Evolutionary conservation across 2,329 filamentous ascomycete species (phyloP).

Genomic region (Calonectria pteridis): DNA sequence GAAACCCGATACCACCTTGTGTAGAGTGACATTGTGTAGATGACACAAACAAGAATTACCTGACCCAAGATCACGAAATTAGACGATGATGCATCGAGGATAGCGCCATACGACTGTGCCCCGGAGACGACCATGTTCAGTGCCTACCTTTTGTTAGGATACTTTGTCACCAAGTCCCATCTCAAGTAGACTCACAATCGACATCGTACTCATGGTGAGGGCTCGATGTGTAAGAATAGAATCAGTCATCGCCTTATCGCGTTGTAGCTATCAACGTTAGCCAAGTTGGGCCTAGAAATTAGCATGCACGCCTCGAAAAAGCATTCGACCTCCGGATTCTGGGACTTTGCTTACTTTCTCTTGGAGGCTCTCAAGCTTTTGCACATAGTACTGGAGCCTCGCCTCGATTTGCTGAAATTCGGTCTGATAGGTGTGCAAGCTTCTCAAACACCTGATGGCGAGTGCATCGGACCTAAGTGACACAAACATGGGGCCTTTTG

Average conservation of each 20-base stretch:
- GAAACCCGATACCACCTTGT: background rate
- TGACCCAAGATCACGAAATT: background rate
- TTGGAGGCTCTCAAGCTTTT: background rate
- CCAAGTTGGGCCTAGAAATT: background rate
- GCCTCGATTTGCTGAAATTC: background rate
- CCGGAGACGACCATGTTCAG: background rate
- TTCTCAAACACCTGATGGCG: background rate
- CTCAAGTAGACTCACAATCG: background rate
- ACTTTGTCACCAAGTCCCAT: background rate
- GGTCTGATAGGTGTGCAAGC: background rate
- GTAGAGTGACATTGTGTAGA: background rate
- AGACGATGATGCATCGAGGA: background rate
- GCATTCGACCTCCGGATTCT: background rate
- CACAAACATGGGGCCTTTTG: conserved; percentile 14
- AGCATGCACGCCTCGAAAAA: background rate
- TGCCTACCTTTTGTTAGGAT: background rate
- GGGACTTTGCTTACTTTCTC: background rate
- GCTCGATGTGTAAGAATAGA: background rate
- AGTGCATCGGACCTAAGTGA: background rate
- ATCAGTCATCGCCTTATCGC: background rate
- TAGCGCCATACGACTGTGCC: background rate
- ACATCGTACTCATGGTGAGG: background rate
- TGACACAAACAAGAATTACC: background rate
- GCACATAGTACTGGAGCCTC: background rate
- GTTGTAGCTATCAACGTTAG: background rate